A percentile compares a stretch with the other conserved stretches of the same genome.
phyloP scores from a whole-genome alignment of 768 basidiomycete genomes.

The Suillus fuscotomentosus region DNA sequence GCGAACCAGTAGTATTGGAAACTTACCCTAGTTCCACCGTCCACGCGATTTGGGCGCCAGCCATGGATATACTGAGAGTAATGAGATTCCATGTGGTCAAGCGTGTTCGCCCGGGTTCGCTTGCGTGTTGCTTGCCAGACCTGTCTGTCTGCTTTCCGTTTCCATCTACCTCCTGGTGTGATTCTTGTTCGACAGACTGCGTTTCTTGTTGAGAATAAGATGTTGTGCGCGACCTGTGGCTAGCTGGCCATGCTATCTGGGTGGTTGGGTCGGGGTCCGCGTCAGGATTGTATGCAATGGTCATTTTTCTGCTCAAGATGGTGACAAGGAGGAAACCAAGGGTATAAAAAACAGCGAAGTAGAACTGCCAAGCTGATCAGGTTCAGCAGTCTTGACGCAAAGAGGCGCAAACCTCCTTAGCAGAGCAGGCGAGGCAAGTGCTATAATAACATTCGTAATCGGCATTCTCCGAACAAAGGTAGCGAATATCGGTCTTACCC shows the following conservation, averaged over 20 bases:
- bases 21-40: conserved; percentile 90
- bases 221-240: conserved; percentile 30
- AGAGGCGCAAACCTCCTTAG: conserved; percentile 11
- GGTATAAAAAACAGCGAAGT: conserved; percentile 6
- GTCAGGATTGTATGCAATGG: conserved; percentile 50
- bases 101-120: conserved; percentile 27
- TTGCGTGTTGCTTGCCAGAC: neutral
- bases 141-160: conserved; percentile 18
- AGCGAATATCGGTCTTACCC: neutral
- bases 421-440: conserved; percentile 6
- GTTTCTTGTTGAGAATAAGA: conserved; percentile 23
- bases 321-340: conserved; percentile 1
- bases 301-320: conserved; percentile 41
- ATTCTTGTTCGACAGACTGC: conserved; percentile 19
- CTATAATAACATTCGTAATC: conserved; percentile 7
- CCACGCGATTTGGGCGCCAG: conserved; percentile 93
- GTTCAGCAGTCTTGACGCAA: neutral
- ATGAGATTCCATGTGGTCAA: conserved; percentile 67
- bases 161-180: conserved; percentile 34
- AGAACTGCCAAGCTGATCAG: neutral
- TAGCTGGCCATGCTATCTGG: conserved; percentile 73
- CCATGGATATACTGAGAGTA: conserved; percentile 88
- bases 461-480: conserved; percentile 23
- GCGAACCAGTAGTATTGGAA: neutral
- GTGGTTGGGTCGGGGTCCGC: conserved; percentile 76